Percentiles rank a stretch among this genome's conserved stretches.
Evolutionary conservation across 129 eudicot genomes (phyloP).

Genomic region (Scalesia atractyloides): DNA sequence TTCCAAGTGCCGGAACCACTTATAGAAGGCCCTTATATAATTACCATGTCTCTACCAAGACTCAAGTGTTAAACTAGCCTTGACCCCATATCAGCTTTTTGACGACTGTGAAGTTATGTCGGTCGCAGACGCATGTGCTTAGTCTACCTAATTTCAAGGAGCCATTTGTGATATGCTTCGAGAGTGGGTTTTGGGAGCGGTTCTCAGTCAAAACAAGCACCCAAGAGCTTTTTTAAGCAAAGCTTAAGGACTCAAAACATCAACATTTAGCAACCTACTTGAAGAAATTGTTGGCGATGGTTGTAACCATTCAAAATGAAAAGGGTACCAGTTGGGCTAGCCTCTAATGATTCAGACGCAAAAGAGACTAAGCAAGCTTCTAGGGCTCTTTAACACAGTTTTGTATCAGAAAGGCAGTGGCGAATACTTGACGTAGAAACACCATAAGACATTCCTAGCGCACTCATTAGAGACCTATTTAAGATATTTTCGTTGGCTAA

Average conservation of each 20-base stretch:
- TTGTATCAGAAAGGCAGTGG: neutral
- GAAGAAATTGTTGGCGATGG: neutral
- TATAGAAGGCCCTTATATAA: neutral
- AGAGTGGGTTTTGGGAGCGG: neutral
- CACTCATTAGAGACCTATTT: neutral
- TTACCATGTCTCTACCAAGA: neutral
- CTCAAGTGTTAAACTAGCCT: too few relatives aligned
- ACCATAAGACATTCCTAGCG: neutral
- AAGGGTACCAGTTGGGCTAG: neutral
- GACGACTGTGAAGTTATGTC: neutral
- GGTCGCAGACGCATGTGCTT: neutral
- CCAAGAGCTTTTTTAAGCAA: neutral
- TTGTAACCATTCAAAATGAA: neutral
- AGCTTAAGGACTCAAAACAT: neutral
- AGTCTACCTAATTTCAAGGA: neutral
- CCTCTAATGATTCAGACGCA: neutral
- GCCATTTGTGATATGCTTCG: neutral
- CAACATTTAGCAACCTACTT: neutral
- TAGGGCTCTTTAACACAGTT: neutral
- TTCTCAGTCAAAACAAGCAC: neutral
- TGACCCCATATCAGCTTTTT: neutral
- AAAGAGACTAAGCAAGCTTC: neutral
- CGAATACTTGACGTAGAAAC: too few relatives aligned
- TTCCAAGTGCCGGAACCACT: neutral
- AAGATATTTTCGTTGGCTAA: too few relatives aligned